Evolutionary conservation across 495 filamentous ascomycete species (phyloP).

Genomic region (Penicillium ucsense): DNA sequence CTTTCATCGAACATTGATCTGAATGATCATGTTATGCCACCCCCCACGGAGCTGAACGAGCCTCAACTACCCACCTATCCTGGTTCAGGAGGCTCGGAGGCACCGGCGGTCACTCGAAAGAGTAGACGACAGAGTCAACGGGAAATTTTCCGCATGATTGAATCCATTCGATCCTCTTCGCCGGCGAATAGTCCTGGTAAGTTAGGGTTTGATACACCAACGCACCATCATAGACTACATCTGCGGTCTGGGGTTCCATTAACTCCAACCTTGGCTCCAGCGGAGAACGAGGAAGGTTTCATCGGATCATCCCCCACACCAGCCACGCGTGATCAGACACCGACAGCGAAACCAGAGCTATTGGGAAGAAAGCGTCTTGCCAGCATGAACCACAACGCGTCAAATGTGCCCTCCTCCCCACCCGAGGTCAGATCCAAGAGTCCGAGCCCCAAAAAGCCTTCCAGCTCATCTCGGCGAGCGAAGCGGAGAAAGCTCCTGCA

Average conservation of each 20-base stretch:
- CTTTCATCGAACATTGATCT: conserved; percentile 20
- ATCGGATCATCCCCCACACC: conserved; percentile 81
- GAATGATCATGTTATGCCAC: neutral
- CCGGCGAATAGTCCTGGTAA: conserved; percentile 21
- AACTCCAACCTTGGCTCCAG: conserved; percentile 38
- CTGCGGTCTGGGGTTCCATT: conserved; percentile 25
- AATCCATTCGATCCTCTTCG: conserved; percentile 56
- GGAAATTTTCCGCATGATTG: conserved; percentile 60
- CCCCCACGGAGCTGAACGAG: conserved; percentile 5
- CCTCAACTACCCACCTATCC: conserved; percentile 6
- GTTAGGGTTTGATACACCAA: conserved; percentile 28
- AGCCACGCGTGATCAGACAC: conserved; percentile 32
- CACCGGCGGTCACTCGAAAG: conserved; percentile 17
- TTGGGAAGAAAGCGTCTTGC: conserved; percentile 10
- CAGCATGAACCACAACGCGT: conserved; percentile 8
- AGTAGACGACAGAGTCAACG: conserved; percentile 45
- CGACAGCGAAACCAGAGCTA: conserved; percentile 11
- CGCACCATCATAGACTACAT: conserved; percentile 20
- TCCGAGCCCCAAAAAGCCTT: conserved; percentile 15
- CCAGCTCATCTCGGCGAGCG: conserved; percentile 3
- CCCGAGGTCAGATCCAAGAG: conserved; percentile 22
- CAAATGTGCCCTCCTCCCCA: conserved; percentile 33
- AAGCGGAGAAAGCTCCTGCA: conserved; percentile 4
- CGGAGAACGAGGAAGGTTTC: conserved; percentile 47
- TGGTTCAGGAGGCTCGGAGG: neutral